A percentile compares a stretch with the other conserved stretches of the same genome.
Evolutionary conservation across 768 basidiomycete genomes (phyloP).

Genomic region (Psilocybe cubensis): DNA sequence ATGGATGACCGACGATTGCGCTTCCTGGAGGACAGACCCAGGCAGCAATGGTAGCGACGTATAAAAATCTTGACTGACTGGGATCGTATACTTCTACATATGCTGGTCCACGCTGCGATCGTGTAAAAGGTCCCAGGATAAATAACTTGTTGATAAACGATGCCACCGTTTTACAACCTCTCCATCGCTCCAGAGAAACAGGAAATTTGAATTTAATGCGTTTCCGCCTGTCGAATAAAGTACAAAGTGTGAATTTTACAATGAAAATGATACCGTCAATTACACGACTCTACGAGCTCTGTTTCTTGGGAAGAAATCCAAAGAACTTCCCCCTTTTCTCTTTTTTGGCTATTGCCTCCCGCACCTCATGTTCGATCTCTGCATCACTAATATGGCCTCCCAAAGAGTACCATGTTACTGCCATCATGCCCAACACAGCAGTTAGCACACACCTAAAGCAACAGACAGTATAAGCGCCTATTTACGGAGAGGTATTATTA

Average conservation of each 20-base stretch:
- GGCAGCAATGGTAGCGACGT: background rate
- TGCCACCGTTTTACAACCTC: too few species aligned
- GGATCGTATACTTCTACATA: too few species aligned
- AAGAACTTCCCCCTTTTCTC: conserved; percentile 52
- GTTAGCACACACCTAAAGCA: conserved; percentile 72
- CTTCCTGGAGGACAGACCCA: background rate
- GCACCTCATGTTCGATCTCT: conserved; percentile 78
- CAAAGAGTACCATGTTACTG: conserved; percentile 85
- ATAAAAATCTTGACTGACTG: too few species aligned
- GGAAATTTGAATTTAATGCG: too few species aligned
- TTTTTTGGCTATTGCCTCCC: conserved; percentile 60
- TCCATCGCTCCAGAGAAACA: too few species aligned
- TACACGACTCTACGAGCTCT: background rate
- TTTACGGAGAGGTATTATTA: conserved; percentile 6
- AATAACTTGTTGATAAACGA: too few species aligned
- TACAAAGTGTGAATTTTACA: background rate
- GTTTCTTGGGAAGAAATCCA: conserved; percentile 19
- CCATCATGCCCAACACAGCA: conserved; percentile 80
- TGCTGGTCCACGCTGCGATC: too few species aligned
- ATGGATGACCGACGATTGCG: background rate
- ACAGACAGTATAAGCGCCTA: conserved; percentile 12
- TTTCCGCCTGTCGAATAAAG: background rate
- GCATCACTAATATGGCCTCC: conserved; percentile 77
- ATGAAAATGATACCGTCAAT: background rate
- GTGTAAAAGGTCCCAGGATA: too few species aligned